A percentile compares a stretch with the other conserved stretches of the same genome.
Evolutionary conservation across 2,329 filamentous ascomycete genomes (phyloP).

Genomic region (Microcyclospora pomicola): DNA sequence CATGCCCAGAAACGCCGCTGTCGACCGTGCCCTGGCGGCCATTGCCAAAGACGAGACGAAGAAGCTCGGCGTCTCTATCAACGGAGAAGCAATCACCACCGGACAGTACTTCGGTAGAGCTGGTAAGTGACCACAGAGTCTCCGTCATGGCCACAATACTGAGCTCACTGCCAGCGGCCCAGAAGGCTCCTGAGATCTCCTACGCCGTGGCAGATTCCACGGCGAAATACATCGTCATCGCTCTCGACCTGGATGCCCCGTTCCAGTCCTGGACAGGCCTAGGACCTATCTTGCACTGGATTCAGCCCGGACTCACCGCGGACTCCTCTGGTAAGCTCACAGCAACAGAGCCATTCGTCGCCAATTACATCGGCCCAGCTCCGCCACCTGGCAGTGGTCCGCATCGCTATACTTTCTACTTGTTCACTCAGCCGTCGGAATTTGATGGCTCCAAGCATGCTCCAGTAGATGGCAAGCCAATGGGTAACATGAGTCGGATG

Average conservation of each 20-base stretch:
- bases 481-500: slow-evolving; percentile 27
- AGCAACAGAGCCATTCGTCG: slow-evolving; percentile 17
- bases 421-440: slow-evolving; percentile 34
- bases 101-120: slow-evolving; percentile 21
- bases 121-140: slow-evolving; percentile 9
- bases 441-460: slow-evolving; percentile 24
- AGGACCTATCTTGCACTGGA: slow-evolving; percentile 36
- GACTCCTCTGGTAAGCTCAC: slow-evolving; percentile 4
- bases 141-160: slow-evolving; percentile 5
- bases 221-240: slow-evolving; percentile 21
- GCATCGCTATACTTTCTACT: slow-evolving; percentile 38
- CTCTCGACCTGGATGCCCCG: slow-evolving; percentile 36
- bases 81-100: slow-evolving; percentile 17
- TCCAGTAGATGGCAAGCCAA: slow-evolving; percentile 23
- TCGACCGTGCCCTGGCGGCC: slow-evolving; percentile 12
- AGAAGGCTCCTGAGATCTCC: slow-evolving; percentile 10
- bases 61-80: slow-evolving; percentile 22
- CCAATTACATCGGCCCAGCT: slow-evolving; percentile 32
- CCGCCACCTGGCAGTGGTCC: slow-evolving; percentile 34
- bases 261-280: slow-evolving; percentile 29
- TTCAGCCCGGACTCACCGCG: slow-evolving; percentile 28
- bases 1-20: slow-evolving; percentile 10
- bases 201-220: slow-evolving; percentile 2
- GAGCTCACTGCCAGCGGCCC: slow-evolving; percentile 2
- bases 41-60: slow-evolving; percentile 19